Conservation (phyloP, 2,329 filamentous ascomycete species). For the Thermoascus crustaceus region DNA sequence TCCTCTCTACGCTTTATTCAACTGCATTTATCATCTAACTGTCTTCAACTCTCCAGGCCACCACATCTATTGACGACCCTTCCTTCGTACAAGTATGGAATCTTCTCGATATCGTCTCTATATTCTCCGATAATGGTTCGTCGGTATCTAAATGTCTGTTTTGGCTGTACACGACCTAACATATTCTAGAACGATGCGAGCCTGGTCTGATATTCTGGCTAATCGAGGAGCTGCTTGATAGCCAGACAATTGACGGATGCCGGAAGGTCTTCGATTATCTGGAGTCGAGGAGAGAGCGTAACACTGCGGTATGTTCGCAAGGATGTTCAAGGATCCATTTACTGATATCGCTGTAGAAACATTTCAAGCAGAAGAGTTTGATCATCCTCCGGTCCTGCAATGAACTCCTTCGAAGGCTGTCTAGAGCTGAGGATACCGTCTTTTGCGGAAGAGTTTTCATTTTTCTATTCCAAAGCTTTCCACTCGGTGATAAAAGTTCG, state of each 20-base stretch:
- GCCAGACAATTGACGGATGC: conserved; percentile 87
- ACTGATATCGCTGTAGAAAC: conserved; percentile 37
- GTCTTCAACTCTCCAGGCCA: conserved; percentile 52
- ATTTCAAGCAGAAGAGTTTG: conserved; percentile 75
- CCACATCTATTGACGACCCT: conserved; percentile 66
- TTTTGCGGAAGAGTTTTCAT: conserved; percentile 98
- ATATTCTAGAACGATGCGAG: conserved; percentile 51
- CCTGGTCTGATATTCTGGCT: conserved; percentile 79
- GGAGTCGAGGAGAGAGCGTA: conserved; percentile 81
- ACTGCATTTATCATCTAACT: conserved; percentile 18
- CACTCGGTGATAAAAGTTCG: conserved; percentile 90
- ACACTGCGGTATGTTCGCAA: conserved; percentile 57
- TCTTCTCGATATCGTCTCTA: conserved; percentile 80
- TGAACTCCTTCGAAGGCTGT: conserved; percentile 83
- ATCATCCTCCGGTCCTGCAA: conserved; percentile 92
- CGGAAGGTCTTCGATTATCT: conserved; percentile 89
- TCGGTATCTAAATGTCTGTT: conserved; percentile 26
- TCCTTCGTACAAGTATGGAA: conserved; percentile 85
- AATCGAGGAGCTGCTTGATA: conserved; percentile 90
- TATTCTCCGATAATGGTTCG: conserved; percentile 73
- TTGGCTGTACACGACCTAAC: conserved; percentile 2
- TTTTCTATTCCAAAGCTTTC: conserved; percentile 97
- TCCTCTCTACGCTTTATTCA: conserved; percentile 26
- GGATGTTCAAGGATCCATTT: conserved; percentile 3
- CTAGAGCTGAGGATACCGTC: conserved; percentile 91